Evolutionary conservation across 805 yeast genomes (phyloP).

Genomic region (Monosporozyma aerobia): DNA sequence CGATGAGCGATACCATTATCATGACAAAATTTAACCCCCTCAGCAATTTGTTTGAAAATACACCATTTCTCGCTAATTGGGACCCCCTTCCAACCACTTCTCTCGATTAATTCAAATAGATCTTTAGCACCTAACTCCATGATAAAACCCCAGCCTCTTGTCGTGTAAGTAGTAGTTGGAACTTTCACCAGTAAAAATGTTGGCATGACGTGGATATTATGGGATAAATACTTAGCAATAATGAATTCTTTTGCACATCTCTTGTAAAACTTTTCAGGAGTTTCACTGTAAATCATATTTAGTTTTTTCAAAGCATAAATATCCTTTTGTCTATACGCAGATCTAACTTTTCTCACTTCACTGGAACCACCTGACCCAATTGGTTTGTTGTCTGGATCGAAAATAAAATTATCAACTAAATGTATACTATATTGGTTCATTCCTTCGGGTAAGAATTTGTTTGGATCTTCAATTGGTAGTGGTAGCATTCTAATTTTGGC

Average conservation of each 20-base stretch:
- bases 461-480: conserved; percentile 59
- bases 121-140: conserved; percentile 63
- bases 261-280: conserved; percentile 54
- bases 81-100: conserved; percentile 52
- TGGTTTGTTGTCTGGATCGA: conserved; percentile 37
- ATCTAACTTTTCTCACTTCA: conserved; percentile 45
- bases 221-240: conserved; percentile 44
- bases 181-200: conserved; percentile 48
- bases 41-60: conserved; percentile 56
- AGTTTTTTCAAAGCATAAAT: conserved; percentile 63
- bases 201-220: conserved; percentile 52
- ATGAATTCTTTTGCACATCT: conserved; percentile 58
- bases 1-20: conserved; percentile 61
- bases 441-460: conserved; percentile 46
- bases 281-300: conserved; percentile 50
- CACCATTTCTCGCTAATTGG: conserved; percentile 49
- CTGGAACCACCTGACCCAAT: conserved; percentile 72
- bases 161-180: conserved; percentile 45
- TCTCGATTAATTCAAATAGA: conserved; percentile 44
- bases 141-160: conserved; percentile 71
- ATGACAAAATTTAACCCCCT: conserved; percentile 56
- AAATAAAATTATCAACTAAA: conserved; percentile 47
- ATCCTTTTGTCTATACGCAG: conserved; percentile 31
- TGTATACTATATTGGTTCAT: conserved; percentile 41
- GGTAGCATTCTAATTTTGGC: conserved; percentile 40